These are phyloP conservation scores for Salix arbutifolia DNA, from an alignment of 345 rosid genomes.

Conservation along the genomic window DNA sequence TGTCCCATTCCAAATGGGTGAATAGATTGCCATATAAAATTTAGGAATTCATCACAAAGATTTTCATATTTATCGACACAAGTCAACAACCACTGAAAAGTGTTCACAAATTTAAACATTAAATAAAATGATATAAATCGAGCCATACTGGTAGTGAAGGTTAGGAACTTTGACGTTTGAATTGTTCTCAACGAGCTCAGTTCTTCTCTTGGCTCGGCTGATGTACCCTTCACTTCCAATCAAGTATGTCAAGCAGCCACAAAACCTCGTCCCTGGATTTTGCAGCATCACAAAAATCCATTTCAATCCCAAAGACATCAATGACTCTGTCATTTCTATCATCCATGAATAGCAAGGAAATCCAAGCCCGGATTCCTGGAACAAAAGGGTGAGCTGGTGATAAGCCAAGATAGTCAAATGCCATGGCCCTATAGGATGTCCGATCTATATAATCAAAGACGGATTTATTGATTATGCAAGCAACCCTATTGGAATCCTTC, in stretches of 20 bases:
- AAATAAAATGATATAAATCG: not conserved
- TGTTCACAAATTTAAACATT: not conserved
- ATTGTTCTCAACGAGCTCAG: not conserved
- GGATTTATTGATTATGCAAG: constrained; percentile 62
- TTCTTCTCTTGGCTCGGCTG: not conserved
- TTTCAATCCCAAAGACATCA: constrained; percentile 76
- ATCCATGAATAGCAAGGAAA: constrained; percentile 75
- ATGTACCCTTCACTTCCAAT: constrained; percentile 67
- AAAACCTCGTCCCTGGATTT: constrained; percentile 77
- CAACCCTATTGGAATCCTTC: constrained; percentile 66
- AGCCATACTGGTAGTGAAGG: not conserved
- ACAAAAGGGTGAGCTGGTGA: constrained; percentile 77
- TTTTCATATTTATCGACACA: not conserved
- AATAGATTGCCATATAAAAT: not conserved
- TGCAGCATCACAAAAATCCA: constrained; percentile 85
- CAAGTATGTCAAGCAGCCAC: constrained; percentile 91
- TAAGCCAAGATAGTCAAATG: constrained; percentile 75
- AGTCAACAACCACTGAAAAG: not conserved
- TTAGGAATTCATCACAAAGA: not conserved
- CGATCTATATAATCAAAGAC: constrained; percentile 71
- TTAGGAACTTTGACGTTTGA: not conserved
- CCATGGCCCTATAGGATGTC: constrained; percentile 59
- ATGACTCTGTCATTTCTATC: constrained; percentile 50
- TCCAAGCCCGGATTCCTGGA: constrained; percentile 76
- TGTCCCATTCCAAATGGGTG: not conserved